Conservation (phyloP, 306 rosid species). For the Castanea crenata region DNA sequence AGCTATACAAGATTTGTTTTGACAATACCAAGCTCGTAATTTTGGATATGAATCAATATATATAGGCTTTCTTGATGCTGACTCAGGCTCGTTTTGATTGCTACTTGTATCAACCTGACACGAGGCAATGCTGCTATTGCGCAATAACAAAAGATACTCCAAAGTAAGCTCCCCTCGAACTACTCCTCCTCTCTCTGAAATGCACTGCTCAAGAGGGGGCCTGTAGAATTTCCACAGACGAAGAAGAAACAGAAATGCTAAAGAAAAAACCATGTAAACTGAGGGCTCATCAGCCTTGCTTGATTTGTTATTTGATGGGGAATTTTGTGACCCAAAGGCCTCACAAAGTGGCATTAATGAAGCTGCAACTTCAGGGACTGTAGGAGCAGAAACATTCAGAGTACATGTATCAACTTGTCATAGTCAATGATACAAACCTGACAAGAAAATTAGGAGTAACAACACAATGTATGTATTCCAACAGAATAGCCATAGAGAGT, state of each 20-base stretch:
- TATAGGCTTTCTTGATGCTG: slow-evolving; percentile 39
- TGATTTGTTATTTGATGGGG: slow-evolving; percentile 35
- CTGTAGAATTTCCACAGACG: slow-evolving; percentile 77
- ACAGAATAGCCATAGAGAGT: slow-evolving; percentile 1
- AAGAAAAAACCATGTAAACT: slow-evolving; percentile 61
- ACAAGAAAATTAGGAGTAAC: slow-evolving; percentile 4
- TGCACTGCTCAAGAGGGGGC: slow-evolving; percentile 62
- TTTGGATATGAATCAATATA: slow-evolving; percentile 67
- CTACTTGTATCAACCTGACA: slow-evolving; percentile 36
- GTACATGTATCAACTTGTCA: slow-evolving; percentile 2
- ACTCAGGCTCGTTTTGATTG: slow-evolving; percentile 32
- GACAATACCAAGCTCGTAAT: slow-evolving; percentile 65
- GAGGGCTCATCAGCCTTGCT: slow-evolving; percentile 51
- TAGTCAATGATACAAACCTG: not conserved
- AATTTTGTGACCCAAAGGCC: slow-evolving; percentile 68
- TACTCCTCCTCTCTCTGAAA: slow-evolving; percentile 56
- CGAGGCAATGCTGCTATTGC: slow-evolving; percentile 40
- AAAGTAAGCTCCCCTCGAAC: slow-evolving; percentile 50
- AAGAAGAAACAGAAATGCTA: slow-evolving; percentile 70
- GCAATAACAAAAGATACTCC: slow-evolving; percentile 73
- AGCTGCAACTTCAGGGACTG: slow-evolving; percentile 70
- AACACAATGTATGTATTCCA: slow-evolving; percentile 1
- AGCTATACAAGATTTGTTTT: slow-evolving; percentile 65
- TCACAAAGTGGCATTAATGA: slow-evolving; percentile 71
- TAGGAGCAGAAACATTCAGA: slow-evolving; percentile 27